Percentiles rank a stretch among this genome's conserved stretches.
phyloP scores from a whole-genome alignment of 2,329 filamentous ascomycete species.

The Decorospora gaudefroyi region DNA sequence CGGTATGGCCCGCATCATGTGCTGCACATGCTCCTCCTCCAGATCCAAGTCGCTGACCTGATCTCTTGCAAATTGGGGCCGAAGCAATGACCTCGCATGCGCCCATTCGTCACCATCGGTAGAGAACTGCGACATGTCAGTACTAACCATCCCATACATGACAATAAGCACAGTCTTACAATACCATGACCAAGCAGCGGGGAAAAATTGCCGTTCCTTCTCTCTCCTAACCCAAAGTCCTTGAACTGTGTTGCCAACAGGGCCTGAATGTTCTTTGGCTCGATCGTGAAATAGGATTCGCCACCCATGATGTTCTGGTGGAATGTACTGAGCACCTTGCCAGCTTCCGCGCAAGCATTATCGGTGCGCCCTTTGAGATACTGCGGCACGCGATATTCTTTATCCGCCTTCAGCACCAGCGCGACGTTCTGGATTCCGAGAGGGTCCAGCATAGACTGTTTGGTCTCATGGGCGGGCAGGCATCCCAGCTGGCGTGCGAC shows the following conservation, averaged over 20 bases:
- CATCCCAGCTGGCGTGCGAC: slow-evolving; percentile 51
- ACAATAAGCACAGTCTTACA: slow-evolving; percentile 19
- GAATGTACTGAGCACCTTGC: slow-evolving; percentile 35
- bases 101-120: slow-evolving; percentile 41
- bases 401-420: slow-evolving; percentile 47
- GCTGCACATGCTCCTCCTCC: slow-evolving; percentile 39
- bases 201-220: slow-evolving; percentile 45
- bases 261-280: slow-evolving; percentile 54
- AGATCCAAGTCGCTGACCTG: slow-evolving; percentile 43
- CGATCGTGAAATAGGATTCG: slow-evolving; percentile 39
- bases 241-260: slow-evolving; percentile 53
- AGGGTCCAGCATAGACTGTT: slow-evolving; percentile 51
- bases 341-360: slow-evolving; percentile 22
- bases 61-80: slow-evolving; percentile 43
- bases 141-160: not conserved
- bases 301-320: slow-evolving; percentile 25
- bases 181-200: slow-evolving; percentile 50
- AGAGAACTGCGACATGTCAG: slow-evolving; percentile 30
- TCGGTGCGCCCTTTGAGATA: slow-evolving; percentile 29
- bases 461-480: slow-evolving; percentile 46
- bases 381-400: slow-evolving; percentile 40
- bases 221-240: slow-evolving; percentile 50
- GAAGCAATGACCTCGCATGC: slow-evolving; percentile 39
- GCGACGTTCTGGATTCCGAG: slow-evolving; percentile 57
- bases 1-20: slow-evolving; percentile 39